phyloP scores from a whole-genome alignment of 352 stramenopile genomes.

The Globisporangium polare region DNA sequence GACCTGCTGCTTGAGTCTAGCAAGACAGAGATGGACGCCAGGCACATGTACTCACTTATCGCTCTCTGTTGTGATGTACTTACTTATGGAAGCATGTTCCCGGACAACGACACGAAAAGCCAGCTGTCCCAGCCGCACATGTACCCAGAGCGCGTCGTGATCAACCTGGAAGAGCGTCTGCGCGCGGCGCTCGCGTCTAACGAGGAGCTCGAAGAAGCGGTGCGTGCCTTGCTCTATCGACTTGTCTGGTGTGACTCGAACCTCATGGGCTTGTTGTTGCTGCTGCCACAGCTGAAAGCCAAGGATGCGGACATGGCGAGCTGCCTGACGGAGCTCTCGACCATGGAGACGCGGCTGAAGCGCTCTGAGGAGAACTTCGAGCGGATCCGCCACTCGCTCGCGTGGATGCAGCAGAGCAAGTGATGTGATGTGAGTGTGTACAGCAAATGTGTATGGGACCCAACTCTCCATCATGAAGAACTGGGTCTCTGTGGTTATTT shows the following conservation, averaged over 20 bases:
- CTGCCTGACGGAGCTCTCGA: neutral
- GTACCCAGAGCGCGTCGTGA: slow-evolving; percentile 37
- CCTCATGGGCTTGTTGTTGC: too few relatives aligned
- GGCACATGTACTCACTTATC: neutral
- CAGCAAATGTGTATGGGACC: neutral
- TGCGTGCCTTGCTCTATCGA: slow-evolving; percentile 20
- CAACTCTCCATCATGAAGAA: neutral
- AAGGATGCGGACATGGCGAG: slow-evolving; percentile 13
- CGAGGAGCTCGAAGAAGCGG: slow-evolving; percentile 29
- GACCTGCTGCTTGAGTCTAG: neutral
- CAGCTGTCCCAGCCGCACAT: slow-evolving; percentile 21
- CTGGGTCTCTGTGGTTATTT: neutral
- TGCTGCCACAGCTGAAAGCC: slow-evolving; percentile 23
- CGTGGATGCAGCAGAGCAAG: slow-evolving; percentile 30
- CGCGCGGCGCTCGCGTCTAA: slow-evolving; percentile 30
- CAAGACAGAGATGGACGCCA: neutral
- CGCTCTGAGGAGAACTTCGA: slow-evolving; percentile 33
- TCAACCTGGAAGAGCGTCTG: slow-evolving; percentile 39
- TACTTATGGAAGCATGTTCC: slow-evolving; percentile 16
- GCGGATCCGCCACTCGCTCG: slow-evolving; percentile 35
- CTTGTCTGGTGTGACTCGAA: too few relatives aligned
- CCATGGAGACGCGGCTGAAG: slow-evolving; percentile 4
- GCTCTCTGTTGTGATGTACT: neutral
- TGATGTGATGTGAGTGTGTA: neutral
- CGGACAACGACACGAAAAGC: slow-evolving; percentile 10